Evolutionary conservation across 2,329 filamentous ascomycete genomes (phyloP), one percentile per base, ranked within the genome.

Genomic region (Penicillium sp.): DNA sequence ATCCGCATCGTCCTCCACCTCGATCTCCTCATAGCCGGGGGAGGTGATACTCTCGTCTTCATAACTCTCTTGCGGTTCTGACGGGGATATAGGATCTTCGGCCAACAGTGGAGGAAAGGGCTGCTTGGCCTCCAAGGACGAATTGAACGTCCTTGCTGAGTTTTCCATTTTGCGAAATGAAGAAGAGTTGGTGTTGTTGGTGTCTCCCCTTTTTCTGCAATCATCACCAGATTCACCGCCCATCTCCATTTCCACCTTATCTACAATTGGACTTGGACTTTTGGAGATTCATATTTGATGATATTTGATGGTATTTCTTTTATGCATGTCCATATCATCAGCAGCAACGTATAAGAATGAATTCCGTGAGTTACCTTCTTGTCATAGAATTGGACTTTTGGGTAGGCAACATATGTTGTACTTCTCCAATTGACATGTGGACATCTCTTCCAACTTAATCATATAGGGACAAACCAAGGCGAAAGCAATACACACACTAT

Each of bases 1-100:
- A 56, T 79, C 76, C 5, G 71, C 72, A 54, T 79, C 75, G 39
- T 77, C 75, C 16, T 74, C 70, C 38, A 68, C 70, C 10, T 67
- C 69, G 6, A 69, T 54, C 47, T 69, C 70, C 7, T 66, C 65
- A 53, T 70, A 67, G 33, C 62, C 60, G 19, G 68, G 66, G 13
- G 69, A 73, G 33, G 58, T 66, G 46, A 69, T 54, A 23, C 65
- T 66, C 31, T 67, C 64, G 16, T 70, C 71, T 33, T 69, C 68
- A 51, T 61, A 65, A 49, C 60, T 60, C 47, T 62, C 60, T 40
- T 55, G 61, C 11, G 55, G 49, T 29, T 71, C 68, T 19, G 67
- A 65, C 11, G 59, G 53, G 27, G 63, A 69, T 40, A 61, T 62
- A n/a, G 65, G 55, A 25, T 68, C 67, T 53, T 71, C 67, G 3